A percentile compares a stretch with the other conserved stretches of the same genome.
Conservation (phyloP, 2,329 filamentous ascomycete genomes). For the Gyromitra esculenta region DNA sequence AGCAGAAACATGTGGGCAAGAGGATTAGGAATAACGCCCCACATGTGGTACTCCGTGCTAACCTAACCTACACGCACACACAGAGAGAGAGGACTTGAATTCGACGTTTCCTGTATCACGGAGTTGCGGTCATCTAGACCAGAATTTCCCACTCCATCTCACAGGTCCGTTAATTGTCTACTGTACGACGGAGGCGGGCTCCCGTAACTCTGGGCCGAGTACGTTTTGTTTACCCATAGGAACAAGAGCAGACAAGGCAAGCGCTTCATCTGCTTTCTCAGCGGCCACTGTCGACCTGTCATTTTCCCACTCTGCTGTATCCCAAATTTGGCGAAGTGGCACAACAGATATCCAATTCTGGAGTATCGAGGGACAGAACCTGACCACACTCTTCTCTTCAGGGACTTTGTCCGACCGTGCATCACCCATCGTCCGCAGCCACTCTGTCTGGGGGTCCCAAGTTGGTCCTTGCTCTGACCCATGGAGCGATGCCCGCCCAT, state of each 20-base stretch:
- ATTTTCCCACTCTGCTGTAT: constrained; percentile 40
- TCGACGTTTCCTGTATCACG: constrained; percentile 11
- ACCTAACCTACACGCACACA: constrained; percentile 18
- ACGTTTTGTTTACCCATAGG: background rate
- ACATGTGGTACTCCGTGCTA: constrained; percentile 10
- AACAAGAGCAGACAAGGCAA: background rate
- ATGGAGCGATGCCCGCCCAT: constrained; percentile 35
- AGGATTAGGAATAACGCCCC: constrained; percentile 36
- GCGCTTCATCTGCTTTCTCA: constrained; percentile 12
- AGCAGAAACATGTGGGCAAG: constrained; percentile 37
- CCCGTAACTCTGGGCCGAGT: constrained; percentile 18
- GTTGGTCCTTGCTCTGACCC: constrained; percentile 37
- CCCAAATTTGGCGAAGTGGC: constrained; percentile 50
- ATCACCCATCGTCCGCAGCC: constrained; percentile 40
- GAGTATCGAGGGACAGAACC: constrained; percentile 29
- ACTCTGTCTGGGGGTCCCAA: constrained; percentile 25
- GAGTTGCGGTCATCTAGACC: background rate
- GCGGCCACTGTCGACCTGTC: constrained; percentile 32
- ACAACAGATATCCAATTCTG: constrained; percentile 49
- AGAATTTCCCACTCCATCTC: constrained; percentile 7
- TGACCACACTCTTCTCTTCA: constrained; percentile 27
- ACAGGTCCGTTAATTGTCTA: background rate
- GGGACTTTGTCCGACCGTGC: constrained; percentile 41
- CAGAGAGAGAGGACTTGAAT: background rate
- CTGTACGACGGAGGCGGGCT: constrained; percentile 10